phyloP scores from a whole-genome alignment of 495 filamentous ascomycete genomes.

The Podospora bellae-mahoneyi region DNA sequence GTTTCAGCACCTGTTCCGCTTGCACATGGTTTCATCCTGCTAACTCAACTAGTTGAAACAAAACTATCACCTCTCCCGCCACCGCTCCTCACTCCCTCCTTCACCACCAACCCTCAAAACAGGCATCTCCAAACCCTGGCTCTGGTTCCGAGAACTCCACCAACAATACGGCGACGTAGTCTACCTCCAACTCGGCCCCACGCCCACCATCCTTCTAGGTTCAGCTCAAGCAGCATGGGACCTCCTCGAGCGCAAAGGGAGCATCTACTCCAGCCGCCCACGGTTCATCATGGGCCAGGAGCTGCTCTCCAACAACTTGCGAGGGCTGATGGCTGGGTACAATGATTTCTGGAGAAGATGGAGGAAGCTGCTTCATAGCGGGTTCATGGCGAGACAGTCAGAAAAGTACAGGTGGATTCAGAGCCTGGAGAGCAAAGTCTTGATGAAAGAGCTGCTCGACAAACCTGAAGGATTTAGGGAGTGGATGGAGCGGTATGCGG shows the following conservation, averaged over 20 bases:
- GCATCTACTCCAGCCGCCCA: slow-evolving; percentile 49
- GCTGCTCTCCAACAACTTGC: slow-evolving; percentile 45
- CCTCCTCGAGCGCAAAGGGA: slow-evolving; percentile 50
- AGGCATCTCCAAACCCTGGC: slow-evolving; percentile 52
- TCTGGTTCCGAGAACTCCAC: slow-evolving; percentile 56
- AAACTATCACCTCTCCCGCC: slow-evolving; percentile 12
- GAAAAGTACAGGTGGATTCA: slow-evolving; percentile 54
- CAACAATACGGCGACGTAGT: slow-evolving; percentile 56
- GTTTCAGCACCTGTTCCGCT: background rate
- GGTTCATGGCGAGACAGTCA: slow-evolving; percentile 54
- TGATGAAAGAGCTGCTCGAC: slow-evolving; percentile 46
- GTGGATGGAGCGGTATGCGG: slow-evolving; percentile 53
- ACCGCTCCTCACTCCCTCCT: slow-evolving; percentile 34
- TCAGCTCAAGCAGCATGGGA: slow-evolving; percentile 59
- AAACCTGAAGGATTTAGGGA: slow-evolving; percentile 33
- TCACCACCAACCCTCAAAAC: slow-evolving; percentile 35
- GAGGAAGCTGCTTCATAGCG: slow-evolving; percentile 53
- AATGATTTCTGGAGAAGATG: slow-evolving; percentile 52
- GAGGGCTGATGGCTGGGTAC: slow-evolving; percentile 51
- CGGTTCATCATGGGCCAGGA: slow-evolving; percentile 53
- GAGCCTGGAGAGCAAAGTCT: slow-evolving; percentile 48
- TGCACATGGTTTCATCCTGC: background rate
- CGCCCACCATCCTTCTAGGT: slow-evolving; percentile 60
- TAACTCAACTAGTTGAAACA: background rate
- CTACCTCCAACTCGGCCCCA: slow-evolving; percentile 61